Base-by-base conservation (phyloP, 2,329 filamentous ascomycete species). In the Cylindrodendrum hubeiense region DNA sequence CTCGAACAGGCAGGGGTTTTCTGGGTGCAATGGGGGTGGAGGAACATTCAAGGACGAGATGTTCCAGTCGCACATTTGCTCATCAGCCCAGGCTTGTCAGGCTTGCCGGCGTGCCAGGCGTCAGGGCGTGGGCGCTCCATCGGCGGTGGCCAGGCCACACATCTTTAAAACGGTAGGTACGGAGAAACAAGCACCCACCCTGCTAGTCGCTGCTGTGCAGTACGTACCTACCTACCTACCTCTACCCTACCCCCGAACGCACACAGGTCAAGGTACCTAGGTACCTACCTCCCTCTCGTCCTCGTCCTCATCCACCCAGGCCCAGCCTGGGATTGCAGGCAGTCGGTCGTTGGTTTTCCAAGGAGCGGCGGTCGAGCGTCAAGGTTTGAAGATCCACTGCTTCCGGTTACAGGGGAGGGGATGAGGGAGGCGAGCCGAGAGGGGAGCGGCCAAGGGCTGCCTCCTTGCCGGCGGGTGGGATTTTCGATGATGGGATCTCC, bases 381-480 rank as follows among this genome's bases (percentile, higher is more conserved):
- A 73, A 72, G 67, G 71, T 71, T 72, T 66, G 70, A 67, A 68
- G 66, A 64, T 66, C 71, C 71, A 69, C 66, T 71, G 71, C 60
- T 66, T 59, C 66, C 53, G 59, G 58, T 60, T 54, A 64, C 60
- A 66, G 65, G 58, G 67, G 37, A 47, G 58, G 47, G 44, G 60
- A 56, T 24, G 51, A 44, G 33, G 57, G 61, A 66, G 52, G 60
- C 64, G 43, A 60, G 59, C 59, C 54, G 55, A 59, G 54, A 55
- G 64, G 62, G 59, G 68, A 56, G 47, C 19, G 44, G 13, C 53
- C 59, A 52, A 62, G 19, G 54, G 61, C 54, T 63, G 47, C 60
- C 60, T 63, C 60, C 60, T 57, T 39, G 51, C 21, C 44, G 12
- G 15, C 46, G 24, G 41, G 49, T 52, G 60, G 55, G 49, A 58